Evolutionary conservation across 352 stramenopile species (phyloP).

Genomic region (Globisporangium spinosum): DNA sequence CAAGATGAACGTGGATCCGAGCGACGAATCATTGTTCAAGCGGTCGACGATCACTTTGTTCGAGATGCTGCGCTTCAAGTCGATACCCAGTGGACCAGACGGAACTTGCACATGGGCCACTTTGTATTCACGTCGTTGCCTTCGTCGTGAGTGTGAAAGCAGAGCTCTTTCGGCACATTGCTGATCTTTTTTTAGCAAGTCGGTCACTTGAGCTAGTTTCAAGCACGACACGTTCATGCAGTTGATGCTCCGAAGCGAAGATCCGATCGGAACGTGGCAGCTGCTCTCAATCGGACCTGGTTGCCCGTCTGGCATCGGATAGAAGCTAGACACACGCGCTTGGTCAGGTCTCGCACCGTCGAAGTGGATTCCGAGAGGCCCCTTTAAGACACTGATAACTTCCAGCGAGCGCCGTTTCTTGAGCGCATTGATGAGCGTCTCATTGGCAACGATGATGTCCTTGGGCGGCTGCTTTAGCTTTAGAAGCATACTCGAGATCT

Average conservation of each 20-base stretch:
- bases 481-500: constrained; percentile 35
- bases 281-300: constrained; percentile 33
- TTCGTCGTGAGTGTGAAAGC: constrained; percentile 22
- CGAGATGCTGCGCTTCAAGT: constrained; percentile 39
- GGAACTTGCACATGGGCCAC: constrained; percentile 36
- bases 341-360: constrained; percentile 25
- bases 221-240: constrained; percentile 53
- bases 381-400: constrained; percentile 28
- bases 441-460: constrained; percentile 45
- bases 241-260: constrained; percentile 45
- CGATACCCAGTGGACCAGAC: constrained; percentile 46
- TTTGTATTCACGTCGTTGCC: constrained; percentile 21
- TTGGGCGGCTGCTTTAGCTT: constrained; percentile 42
- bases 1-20: constrained; percentile 35
- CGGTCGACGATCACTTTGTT: constrained; percentile 45
- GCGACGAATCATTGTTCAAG: constrained; percentile 30
- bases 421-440: constrained; percentile 27
- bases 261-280: constrained; percentile 31
- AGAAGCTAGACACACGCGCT: constrained; percentile 40
- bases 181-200: constrained; percentile 46
- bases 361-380: constrained; percentile 49
- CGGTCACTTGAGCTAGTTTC: constrained; percentile 29
- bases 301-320: constrained; percentile 26
- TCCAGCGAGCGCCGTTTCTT: constrained; percentile 11
- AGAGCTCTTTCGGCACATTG: constrained; percentile 34